phyloP scores from a whole-genome alignment of 2,329 filamentous ascomycete species.

The Talaromyces sp. region DNA sequence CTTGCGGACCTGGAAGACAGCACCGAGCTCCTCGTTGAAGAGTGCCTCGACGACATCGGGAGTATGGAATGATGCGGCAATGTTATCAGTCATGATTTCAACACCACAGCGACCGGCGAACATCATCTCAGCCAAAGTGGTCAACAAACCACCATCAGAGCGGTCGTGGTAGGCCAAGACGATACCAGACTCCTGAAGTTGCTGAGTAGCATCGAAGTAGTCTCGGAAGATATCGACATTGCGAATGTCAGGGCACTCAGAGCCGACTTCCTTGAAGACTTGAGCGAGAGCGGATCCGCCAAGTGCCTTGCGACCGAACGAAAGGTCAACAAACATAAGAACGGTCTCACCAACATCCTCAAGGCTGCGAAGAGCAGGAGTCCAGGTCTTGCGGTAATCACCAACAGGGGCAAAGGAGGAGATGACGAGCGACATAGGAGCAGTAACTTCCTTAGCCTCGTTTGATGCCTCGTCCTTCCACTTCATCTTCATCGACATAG shows the following conservation, averaged over 20 bases:
- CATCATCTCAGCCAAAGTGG: slow-evolving; percentile 94
- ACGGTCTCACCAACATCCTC: slow-evolving; percentile 89
- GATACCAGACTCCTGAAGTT: slow-evolving; percentile 66
- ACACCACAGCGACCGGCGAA: slow-evolving; percentile 91
- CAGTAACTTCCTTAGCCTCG: slow-evolving; percentile 80
- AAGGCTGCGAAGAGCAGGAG: slow-evolving; percentile 77
- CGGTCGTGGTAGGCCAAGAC: slow-evolving; percentile 94
- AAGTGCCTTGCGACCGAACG: slow-evolving; percentile 75
- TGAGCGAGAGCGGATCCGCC: slow-evolving; percentile 92
- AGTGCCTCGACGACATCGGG: slow-evolving; percentile 72
- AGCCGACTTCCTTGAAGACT: slow-evolving; percentile 80
- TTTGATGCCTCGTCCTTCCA: slow-evolving; percentile 75
- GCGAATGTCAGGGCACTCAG: slow-evolving; percentile 82
- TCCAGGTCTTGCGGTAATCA: slow-evolving; percentile 87
- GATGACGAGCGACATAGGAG: slow-evolving; percentile 87
- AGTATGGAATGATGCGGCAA: slow-evolving; percentile 61
- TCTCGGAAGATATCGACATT: slow-evolving; percentile 80
- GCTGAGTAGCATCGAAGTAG: slow-evolving; percentile 84
- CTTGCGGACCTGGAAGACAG: slow-evolving; percentile 91
- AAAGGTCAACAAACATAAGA: slow-evolving; percentile 88
- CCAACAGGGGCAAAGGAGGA: slow-evolving; percentile 86
- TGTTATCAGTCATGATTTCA: slow-evolving; percentile 78
- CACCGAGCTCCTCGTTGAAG: slow-evolving; percentile 96
- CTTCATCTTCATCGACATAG: slow-evolving; percentile 97
- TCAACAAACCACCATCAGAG: slow-evolving; percentile 89